phyloP scores from a whole-genome alignment of 257 asterid species.

The Haberlea rhodopensis region DNA sequence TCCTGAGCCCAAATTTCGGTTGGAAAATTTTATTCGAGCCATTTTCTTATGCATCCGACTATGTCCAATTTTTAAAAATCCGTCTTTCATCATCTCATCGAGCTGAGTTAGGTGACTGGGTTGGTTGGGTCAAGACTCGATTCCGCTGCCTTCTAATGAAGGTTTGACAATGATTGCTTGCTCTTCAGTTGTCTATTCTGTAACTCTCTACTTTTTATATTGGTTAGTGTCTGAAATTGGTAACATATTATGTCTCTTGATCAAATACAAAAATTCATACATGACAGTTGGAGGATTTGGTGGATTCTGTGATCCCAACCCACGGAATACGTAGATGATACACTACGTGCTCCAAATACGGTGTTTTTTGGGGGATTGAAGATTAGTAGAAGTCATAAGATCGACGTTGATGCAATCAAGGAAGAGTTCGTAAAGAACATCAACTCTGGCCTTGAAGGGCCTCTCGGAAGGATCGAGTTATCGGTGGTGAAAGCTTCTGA shows the following conservation, averaged over 20 bases:
- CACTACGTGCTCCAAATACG: constrained; percentile 34
- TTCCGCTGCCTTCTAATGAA: constrained; percentile 43
- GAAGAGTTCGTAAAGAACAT: constrained; percentile 35
- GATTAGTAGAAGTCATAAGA: constrained; percentile 26
- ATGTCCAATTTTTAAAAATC: constrained; percentile 41
- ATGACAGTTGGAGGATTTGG: constrained; percentile 49
- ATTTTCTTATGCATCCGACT: constrained; percentile 38
- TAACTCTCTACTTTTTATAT: neutral
- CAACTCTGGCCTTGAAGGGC: constrained; percentile 31
- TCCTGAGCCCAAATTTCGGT: constrained; percentile 38
- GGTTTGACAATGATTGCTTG: constrained; percentile 28
- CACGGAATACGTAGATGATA: constrained; percentile 40
- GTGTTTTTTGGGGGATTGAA: constrained; percentile 55
- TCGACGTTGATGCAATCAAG: constrained; percentile 31
- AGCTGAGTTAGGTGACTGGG: constrained; percentile 44
- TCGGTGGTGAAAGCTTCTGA: constrained; percentile 37
- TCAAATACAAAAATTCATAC: neutral
- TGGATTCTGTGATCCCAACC: constrained; percentile 53
- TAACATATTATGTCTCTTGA: neutral
- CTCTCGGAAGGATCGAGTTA: constrained; percentile 36
- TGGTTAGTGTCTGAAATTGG: no score
- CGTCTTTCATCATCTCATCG: constrained; percentile 37
- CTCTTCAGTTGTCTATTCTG: neutral
- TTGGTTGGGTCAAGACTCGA: constrained; percentile 53
- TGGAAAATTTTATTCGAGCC: constrained; percentile 51